Percentiles rank a stretch among this genome's conserved stretches.
phyloP scores from a whole-genome alignment of 768 basidiomycete species.

The Mycena kentingensis region DNA sequence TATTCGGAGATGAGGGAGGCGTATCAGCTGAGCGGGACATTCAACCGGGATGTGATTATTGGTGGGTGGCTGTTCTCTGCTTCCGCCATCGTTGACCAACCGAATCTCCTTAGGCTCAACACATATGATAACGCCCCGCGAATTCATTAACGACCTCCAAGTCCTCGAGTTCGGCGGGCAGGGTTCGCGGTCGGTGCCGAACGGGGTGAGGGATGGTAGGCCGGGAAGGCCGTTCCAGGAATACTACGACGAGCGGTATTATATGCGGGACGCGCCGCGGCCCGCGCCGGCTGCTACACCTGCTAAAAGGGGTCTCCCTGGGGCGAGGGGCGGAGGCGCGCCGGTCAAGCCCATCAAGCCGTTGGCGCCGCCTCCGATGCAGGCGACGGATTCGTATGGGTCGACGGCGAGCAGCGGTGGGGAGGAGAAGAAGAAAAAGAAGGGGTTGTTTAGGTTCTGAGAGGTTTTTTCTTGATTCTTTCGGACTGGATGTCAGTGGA shows the following conservation, averaged over 20 bases:
- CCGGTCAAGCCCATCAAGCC: too few relatives aligned
- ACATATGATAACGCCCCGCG: conserved; percentile 78
- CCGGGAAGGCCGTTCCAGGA: conserved; percentile 65
- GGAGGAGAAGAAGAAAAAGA: conserved; percentile 15
- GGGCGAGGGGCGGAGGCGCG: conserved; percentile 33
- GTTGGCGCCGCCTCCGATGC: conserved; percentile 47
- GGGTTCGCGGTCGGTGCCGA: conserved; percentile 72
- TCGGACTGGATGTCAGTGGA: too few relatives aligned
- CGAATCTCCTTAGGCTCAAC: conserved; percentile 72
- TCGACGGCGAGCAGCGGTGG: not conserved
- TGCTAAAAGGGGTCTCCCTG: conserved; percentile 19
- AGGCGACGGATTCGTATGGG: conserved; percentile 52
- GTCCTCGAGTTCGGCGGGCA: conserved; percentile 86
- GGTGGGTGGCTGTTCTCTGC: conserved; percentile 47
- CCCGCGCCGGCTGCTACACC: conserved; percentile 44
- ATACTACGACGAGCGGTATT: conserved; percentile 81
- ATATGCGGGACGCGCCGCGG: conserved; percentile 61
- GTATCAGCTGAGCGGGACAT: conserved; percentile 71
- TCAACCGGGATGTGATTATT: conserved; percentile 89
- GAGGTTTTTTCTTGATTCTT: too few relatives aligned
- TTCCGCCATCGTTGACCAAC: too few relatives aligned
- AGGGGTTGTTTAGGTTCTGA: conserved; percentile 3
- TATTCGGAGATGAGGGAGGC: conserved; percentile 92
- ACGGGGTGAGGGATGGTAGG: conserved; percentile 58
- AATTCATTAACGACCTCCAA: conserved; percentile 86